phyloP scores from a whole-genome alignment of 2,329 filamentous ascomycete genomes.

The Dothistroma septosporum region DNA sequence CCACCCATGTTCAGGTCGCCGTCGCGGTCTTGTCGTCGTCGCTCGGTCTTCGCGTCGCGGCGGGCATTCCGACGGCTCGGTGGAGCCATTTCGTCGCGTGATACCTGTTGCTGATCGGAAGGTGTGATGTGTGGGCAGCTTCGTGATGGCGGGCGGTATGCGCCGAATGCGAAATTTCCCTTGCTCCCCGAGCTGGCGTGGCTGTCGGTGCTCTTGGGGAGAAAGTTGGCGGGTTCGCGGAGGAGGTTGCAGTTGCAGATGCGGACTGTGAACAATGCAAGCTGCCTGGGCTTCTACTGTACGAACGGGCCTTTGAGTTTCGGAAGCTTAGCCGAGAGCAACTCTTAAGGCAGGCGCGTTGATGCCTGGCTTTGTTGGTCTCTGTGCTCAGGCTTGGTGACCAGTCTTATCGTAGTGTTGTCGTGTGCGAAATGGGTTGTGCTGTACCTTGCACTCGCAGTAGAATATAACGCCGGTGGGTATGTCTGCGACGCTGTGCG shows the following conservation, averaged over 20 bases:
- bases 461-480: background rate
- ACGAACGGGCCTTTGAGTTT: too few species aligned
- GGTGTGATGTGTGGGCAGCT: background rate
- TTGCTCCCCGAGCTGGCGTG: background rate
- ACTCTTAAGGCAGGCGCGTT: too few species aligned
- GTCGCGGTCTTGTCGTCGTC: constrained; percentile 37
- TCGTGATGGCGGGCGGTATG: background rate
- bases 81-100: background rate
- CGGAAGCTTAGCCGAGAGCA: background rate
- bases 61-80: background rate
- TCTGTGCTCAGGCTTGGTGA: background rate
- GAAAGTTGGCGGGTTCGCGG: background rate
- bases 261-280: background rate
- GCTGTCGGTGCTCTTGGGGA: background rate
- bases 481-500: background rate
- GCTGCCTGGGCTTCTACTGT: background rate
- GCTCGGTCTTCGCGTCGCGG: background rate
- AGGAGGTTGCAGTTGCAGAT: background rate
- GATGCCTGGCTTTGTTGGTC: background rate
- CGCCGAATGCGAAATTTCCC: background rate
- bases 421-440: background rate
- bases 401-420: background rate
- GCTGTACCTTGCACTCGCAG: background rate
- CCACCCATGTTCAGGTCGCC: constrained; percentile 59
- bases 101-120: background rate